Evolutionary conservation across 2,329 filamentous ascomycete species (phyloP).

Genomic region (Aspergillus texensis): DNA sequence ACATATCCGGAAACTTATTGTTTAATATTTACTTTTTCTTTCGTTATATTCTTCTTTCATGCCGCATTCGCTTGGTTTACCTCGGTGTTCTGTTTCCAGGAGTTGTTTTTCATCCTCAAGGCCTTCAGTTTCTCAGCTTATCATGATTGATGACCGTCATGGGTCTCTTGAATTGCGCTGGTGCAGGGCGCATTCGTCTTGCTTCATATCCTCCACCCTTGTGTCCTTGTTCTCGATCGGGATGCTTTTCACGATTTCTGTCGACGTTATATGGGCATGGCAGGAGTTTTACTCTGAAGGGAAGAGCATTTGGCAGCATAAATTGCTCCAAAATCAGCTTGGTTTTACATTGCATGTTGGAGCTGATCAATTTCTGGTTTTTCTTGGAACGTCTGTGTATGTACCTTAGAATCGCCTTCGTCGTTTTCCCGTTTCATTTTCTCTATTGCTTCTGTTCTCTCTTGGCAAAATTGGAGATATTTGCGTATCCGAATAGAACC

Average conservation of each 20-base stretch:
- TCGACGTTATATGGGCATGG: slow-evolving; percentile 24
- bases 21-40: slow-evolving; percentile 12
- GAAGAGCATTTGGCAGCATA: slow-evolving; percentile 25
- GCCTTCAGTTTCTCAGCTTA: slow-evolving; percentile 1
- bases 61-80: slow-evolving; percentile 13
- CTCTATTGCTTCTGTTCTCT: slow-evolving; percentile 1
- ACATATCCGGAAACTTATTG: slow-evolving; percentile 9
- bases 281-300: slow-evolving; percentile 25
- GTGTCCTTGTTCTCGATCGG: slow-evolving; percentile 10
- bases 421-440: slow-evolving; percentile 7
- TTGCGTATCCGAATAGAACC: slow-evolving; percentile 6
- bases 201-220: slow-evolving; percentile 12
- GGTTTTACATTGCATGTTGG: slow-evolving; percentile 21
- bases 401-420: slow-evolving; percentile 17
- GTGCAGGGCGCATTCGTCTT: slow-evolving; percentile 16
- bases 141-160: slow-evolving; percentile 20
- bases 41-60: slow-evolving; percentile 8
- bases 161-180: slow-evolving; percentile 17
- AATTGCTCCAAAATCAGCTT: slow-evolving; percentile 17
- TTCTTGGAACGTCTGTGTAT: slow-evolving; percentile 11
- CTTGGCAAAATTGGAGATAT: slow-evolving; percentile 2
- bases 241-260: slow-evolving; percentile 17
- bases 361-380: slow-evolving; percentile 9
- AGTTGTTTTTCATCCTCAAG: slow-evolving; percentile 14
- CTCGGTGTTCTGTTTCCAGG: slow-evolving; percentile 12